Evolutionary conservation across 805 yeast species (phyloP).

Genomic region (Trichomonascus vanleenenianus): DNA sequence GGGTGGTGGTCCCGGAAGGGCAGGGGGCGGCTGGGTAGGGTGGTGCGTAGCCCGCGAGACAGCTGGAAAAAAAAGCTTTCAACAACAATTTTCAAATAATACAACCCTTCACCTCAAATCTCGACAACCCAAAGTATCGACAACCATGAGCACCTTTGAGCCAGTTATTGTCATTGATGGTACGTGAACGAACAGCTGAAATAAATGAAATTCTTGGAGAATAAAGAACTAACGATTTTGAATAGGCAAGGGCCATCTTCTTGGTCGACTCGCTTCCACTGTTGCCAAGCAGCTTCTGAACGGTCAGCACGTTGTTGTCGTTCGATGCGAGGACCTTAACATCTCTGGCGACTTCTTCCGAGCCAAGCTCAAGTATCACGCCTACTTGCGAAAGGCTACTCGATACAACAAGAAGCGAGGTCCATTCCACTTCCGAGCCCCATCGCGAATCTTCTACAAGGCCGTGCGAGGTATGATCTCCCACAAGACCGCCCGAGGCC

Average conservation of each 20-base stretch:
- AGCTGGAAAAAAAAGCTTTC: too few species aligned
- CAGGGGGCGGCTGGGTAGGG: too few species aligned
- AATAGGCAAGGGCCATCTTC: constrained; percentile 84
- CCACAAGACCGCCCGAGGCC: constrained; percentile 99
- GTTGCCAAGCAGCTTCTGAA: constrained; percentile 97
- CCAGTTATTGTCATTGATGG: constrained; percentile 98
- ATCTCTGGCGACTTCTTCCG: constrained; percentile 99
- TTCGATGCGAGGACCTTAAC: constrained; percentile 95
- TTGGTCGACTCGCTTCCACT: constrained; percentile 98
- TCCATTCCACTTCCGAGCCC: constrained; percentile 99
- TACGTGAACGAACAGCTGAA: constrained; percentile 14
- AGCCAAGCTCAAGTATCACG: constrained; percentile 99
- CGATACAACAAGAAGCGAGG: constrained; percentile 98
- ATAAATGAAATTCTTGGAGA: background rate
- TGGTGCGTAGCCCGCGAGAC: too few species aligned
- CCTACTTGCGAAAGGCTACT: constrained; percentile 98
- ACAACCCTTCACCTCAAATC: background rate
- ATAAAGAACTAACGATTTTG: constrained; percentile 27
- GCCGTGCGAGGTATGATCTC: constrained; percentile 99
- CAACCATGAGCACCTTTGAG: constrained; percentile 75
- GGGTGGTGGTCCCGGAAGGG: too few species aligned
- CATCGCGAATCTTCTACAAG: constrained; percentile 99
- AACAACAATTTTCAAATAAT: background rate
- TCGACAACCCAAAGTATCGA: constrained; percentile 1
- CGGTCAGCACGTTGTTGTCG: constrained; percentile 97